Evolutionary conservation across 176 grass and related monocot genomes (phyloP), one percentile per base, ranked within the genome.

Genomic region (Ensete glaucum): DNA sequence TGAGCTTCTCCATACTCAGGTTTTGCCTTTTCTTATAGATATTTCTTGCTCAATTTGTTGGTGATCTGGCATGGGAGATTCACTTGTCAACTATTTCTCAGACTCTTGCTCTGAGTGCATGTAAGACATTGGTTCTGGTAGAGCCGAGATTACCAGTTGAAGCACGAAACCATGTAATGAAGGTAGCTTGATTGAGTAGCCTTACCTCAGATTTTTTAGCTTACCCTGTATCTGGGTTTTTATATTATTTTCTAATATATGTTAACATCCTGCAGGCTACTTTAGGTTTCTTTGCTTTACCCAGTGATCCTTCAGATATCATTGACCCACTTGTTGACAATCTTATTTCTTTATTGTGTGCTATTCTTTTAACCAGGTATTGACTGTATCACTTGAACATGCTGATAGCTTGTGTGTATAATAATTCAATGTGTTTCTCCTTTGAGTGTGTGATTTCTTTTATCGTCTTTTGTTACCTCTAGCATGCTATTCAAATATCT

Each of bases 151-250:
- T 93, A 67, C 94, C 94, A 59, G 88, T 97, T 88, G 94, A 97
- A 90, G 90, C 94, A 78, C 89, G 94, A 89, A 97, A 97, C 75
- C 82, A 85, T 82, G 94, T 97, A 34, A 88, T 97, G 94, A 97
- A 91, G 94, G 94, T 97, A 59, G 79, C 22, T 77, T 70, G 43
- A 16, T 51, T 51, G 9, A 20, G 43, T 10, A 9, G 19, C 11
- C 8, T 52, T 70, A 9, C 6, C 7, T 34, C 48, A 9, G 8
- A 51, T 9, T 15, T 69, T 69, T 69, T 14, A 50, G 29, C 15
- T 69, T 69, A 1, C 50, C 67, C 23, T 29, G 57, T 19, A 26
- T 24, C 2, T 64, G 52, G 21, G 9, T 29, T n/a, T 51, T 27
- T 64, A 43, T 17, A 51, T 27, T 52, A 62, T 57, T 25, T 59